These are phyloP conservation scores for Hygrocybe punicea DNA, from an alignment of 768 basidiomycete species.

Conservation along the genomic window DNA sequence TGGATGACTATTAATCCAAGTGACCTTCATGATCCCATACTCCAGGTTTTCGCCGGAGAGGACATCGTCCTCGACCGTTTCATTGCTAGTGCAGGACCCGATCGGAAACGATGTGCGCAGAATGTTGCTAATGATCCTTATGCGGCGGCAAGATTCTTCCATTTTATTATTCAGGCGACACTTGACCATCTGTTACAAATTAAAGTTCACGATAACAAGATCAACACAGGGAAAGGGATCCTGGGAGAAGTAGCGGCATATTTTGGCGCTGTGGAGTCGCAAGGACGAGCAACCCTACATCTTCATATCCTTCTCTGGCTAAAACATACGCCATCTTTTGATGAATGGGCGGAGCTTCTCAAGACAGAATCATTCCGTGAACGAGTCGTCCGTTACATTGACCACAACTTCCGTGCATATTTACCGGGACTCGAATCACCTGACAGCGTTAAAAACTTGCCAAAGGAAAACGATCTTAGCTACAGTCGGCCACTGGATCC, in stretches of 20 bases:
- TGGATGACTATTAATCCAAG: constrained; percentile 46
- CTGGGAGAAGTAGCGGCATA: constrained; percentile 16
- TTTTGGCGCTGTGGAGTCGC: constrained; percentile 38
- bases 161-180: constrained; percentile 32
- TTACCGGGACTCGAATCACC: not conserved
- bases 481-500: not conserved
- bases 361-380: not conserved
- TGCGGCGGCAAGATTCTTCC: constrained; percentile 42
- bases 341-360: not conserved
- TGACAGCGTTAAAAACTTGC: not conserved
- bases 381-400: not conserved
- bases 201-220: constrained; percentile 3
- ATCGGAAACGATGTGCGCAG: constrained; percentile 6
- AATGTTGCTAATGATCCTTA: constrained; percentile 41
- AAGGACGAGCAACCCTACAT: constrained; percentile 42
- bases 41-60: constrained; percentile 42
- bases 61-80: constrained; percentile 45
- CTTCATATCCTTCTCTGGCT: constrained; percentile 20
- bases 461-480: not conserved
- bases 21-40: constrained; percentile 44
- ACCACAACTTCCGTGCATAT: not conserved
- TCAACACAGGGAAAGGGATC: constrained; percentile 11
- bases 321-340: not conserved
- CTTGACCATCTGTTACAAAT: constrained; percentile 36
- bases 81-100: constrained; percentile 21